These are phyloP conservation scores for Neodidymelliopsis sp. DNA, from an alignment of 2,329 filamentous ascomycete genomes.

Conservation along the genomic window DNA sequence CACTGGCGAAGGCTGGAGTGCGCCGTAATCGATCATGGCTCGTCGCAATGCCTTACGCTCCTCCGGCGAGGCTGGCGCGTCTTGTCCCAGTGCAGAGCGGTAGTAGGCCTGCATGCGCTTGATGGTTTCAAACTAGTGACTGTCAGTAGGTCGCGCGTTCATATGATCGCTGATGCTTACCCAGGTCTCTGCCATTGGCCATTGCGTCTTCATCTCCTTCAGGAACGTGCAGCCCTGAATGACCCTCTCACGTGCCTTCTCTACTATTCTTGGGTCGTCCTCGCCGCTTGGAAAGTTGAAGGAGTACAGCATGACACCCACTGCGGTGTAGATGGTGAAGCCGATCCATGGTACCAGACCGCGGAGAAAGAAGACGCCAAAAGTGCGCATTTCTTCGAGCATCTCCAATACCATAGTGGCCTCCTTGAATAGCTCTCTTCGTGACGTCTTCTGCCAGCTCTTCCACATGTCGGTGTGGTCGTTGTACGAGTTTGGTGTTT, in stretches of 20 bases:
- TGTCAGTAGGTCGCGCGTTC: constrained; percentile 3
- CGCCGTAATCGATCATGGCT: constrained; percentile 53
- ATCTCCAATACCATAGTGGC: constrained; percentile 50
- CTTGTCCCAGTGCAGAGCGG: constrained; percentile 45
- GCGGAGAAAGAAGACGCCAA: constrained; percentile 51
- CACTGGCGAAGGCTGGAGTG: constrained; percentile 49
- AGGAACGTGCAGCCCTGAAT: constrained; percentile 49
- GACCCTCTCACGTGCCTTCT: constrained; percentile 44
- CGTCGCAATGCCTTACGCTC: constrained; percentile 48
- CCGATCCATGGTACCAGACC: constrained; percentile 53
- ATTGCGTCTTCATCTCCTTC: constrained; percentile 52
- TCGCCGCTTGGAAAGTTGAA: constrained; percentile 49
- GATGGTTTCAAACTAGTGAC: constrained; percentile 49
- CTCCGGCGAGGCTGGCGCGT: constrained; percentile 45
- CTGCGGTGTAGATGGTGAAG: constrained; percentile 53
- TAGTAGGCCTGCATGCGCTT: constrained; percentile 54
- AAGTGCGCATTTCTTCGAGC: constrained; percentile 52
- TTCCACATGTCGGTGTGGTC: constrained; percentile 47
- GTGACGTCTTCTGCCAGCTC: constrained; percentile 47
- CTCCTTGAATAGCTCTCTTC: constrained; percentile 47
- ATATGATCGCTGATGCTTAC: constrained; percentile 20
- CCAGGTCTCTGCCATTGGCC: constrained; percentile 53
- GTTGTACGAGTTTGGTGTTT: constrained; percentile 42
- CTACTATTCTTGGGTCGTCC: constrained; percentile 43
- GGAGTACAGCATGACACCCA: constrained; percentile 51